These are phyloP conservation scores for Isatis tinctoria DNA, from an alignment of 345 rosid species.

Conservation along the genomic window DNA sequence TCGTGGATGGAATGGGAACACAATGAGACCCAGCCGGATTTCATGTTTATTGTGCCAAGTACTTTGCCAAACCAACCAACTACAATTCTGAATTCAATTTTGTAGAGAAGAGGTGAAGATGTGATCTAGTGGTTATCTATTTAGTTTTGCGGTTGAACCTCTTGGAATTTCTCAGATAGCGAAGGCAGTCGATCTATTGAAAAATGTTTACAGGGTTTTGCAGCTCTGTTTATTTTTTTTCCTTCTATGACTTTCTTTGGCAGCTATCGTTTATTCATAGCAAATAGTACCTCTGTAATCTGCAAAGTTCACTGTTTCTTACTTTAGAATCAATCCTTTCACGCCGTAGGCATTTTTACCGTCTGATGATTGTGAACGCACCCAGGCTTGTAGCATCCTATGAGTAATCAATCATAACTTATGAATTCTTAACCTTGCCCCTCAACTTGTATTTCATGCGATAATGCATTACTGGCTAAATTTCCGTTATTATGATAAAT, in stretches of 20 bases:
- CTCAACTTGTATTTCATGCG: neutral
- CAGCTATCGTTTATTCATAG: neutral
- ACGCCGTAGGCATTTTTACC: neutral
- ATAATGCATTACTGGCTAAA: neutral
- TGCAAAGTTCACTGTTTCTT: neutral
- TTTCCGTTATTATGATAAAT: neutral
- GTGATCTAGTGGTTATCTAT: neutral
- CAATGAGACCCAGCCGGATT: neutral
- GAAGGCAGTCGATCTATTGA: neutral
- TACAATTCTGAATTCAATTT: neutral
- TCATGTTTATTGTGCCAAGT: neutral
- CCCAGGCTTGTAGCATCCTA: neutral
- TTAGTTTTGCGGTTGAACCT: neutral
- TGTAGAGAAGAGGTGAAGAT: neutral
- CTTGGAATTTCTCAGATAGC: conserved; percentile 1
- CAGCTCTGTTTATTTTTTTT: neutral
- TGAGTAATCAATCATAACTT: conserved; percentile 4
- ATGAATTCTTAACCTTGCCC: neutral
- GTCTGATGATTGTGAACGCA: neutral
- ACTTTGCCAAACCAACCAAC: conserved; percentile 1
- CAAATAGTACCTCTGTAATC: neutral
- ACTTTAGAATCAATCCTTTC: neutral
- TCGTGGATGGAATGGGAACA: conserved; percentile 12
- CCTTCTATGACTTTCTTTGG: neutral
- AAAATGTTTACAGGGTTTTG: neutral